These are phyloP conservation scores for Biscogniauxia mediterranea DNA, from an alignment of 2,329 filamentous ascomycete genomes.

Conservation along the genomic window DNA sequence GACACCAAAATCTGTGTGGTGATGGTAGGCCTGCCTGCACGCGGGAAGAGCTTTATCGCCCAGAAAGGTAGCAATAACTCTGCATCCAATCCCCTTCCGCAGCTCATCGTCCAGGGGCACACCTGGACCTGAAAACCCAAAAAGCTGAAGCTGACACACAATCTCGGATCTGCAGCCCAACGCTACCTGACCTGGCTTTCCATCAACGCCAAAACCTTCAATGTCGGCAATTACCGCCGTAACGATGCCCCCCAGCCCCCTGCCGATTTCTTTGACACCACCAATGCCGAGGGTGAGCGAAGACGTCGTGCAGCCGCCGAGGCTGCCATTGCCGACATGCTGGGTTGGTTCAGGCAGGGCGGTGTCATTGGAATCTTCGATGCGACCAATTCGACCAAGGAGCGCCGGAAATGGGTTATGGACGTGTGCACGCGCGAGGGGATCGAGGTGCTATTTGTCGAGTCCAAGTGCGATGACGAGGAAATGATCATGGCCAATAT, in stretches of 20 bases:
- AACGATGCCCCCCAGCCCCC: conserved; percentile 84
- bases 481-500: conserved; percentile 98
- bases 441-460: conserved; percentile 91
- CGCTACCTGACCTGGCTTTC: conserved; percentile 97
- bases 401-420: conserved; percentile 85
- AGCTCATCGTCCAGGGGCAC: background rate
- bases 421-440: conserved; percentile 72
- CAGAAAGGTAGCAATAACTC: conserved; percentile 70
- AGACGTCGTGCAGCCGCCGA: conserved; percentile 85
- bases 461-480: conserved; percentile 95
- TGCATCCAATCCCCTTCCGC: conserved; percentile 1
- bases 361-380: conserved; percentile 93
- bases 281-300: conserved; percentile 86
- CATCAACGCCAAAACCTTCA: conserved; percentile 91
- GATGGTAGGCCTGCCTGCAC: conserved; percentile 94
- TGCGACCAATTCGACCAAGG: conserved; percentile 93
- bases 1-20: conserved; percentile 97
- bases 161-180: conserved; percentile 57
- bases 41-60: conserved; percentile 96
- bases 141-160: conserved; percentile 13
- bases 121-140: conserved; percentile 1
- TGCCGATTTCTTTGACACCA: conserved; percentile 92
- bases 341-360: conserved; percentile 79
- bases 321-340: conserved; percentile 90
- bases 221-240: conserved; percentile 93